These are phyloP conservation scores for Penicillium cosmopolitanum DNA, from an alignment of 495 filamentous ascomycete genomes.

Conservation along the genomic window DNA sequence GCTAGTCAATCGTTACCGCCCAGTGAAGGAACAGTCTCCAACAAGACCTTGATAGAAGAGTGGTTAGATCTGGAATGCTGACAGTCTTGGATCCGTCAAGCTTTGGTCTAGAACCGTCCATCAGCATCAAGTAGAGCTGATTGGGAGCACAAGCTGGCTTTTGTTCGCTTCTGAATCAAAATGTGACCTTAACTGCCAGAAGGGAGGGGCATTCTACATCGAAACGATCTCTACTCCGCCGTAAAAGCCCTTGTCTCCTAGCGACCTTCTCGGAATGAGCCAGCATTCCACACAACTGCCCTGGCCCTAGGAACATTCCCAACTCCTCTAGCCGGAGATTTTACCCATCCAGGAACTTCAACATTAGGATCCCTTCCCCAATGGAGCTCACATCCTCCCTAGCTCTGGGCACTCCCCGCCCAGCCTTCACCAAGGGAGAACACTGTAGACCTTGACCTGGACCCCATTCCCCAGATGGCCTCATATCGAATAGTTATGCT, in stretches of 20 bases:
- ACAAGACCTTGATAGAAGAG: not conserved
- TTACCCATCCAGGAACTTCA: not conserved
- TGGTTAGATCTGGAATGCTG: not conserved
- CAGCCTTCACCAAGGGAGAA: slow-evolving; percentile 9
- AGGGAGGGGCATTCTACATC: slow-evolving; percentile 4
- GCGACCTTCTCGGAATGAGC: slow-evolving; percentile 20
- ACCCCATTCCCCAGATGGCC: slow-evolving; percentile 31
- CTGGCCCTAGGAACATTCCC: slow-evolving; percentile 22
- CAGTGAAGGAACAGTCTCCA: too few species aligned
- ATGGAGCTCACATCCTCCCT: not conserved
- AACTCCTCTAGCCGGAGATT: slow-evolving; percentile 8
- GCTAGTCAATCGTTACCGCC: too few species aligned
- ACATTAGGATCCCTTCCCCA: slow-evolving; percentile 9
- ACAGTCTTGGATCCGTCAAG: not conserved
- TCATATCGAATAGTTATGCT: slow-evolving; percentile 23
- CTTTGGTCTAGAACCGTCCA: not conserved
- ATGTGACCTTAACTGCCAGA: not conserved
- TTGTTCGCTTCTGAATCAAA: slow-evolving; percentile 1
- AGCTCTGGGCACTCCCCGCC: not conserved
- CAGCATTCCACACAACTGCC: slow-evolving; percentile 22
- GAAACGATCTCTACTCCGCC: not conserved
- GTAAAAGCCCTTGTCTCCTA: slow-evolving; percentile 1
- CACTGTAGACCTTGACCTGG: slow-evolving; percentile 5
- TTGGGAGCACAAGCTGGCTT: not conserved
- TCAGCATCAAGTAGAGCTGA: not conserved